Evolutionary conservation across 257 asterid genomes (phyloP), one percentile per base, ranked within the genome.

Genomic region (Nicotiana undulata): DNA sequence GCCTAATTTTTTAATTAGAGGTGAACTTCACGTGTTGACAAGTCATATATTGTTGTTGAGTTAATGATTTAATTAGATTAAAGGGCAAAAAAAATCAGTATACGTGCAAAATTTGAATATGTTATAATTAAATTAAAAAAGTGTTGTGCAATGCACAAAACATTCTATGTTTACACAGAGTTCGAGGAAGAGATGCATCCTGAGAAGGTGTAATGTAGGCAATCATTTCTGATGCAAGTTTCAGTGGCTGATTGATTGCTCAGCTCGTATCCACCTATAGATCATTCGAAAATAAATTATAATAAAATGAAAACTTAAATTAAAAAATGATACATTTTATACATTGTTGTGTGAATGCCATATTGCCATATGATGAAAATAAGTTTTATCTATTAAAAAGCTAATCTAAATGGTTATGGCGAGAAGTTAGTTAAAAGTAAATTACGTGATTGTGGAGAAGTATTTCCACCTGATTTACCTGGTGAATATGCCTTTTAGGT

Each of bases 61-160:
- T 51, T 51, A 4, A 13, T 51, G 5, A 13, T 51, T 37, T 51
- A n/a, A n/a, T n/a, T 3, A 51, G 18, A 51, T 51, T 51, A 3
- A 13, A 51, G 17, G 56, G 17, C 56, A 1, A 37, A 37, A 37
- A 10, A 37, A 37, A 37, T 37, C 44, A 37, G 10, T 7, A 37
- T 37, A 6, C 2, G 44, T 37, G 44, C 10, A 37, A 37, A 37
- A 37, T 37, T 6, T 37, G 44, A 37, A 5, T 34, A 34, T 6
- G 1, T 5, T 5, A 34, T 34, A 34, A 5, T 32, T 34, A 5
- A 34, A 0, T 34, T 4, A 5, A 32, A 32, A 34, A 5, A 34
- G 5, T 0, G 8, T 0, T 0, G 8, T 5, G 0, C 1, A 1
- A 1, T 34, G 8, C 40, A 34, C 40, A 0, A 34, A 34, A 0